These are phyloP conservation scores for Prunus armeniaca DNA, from an alignment of 306 rosid genomes.

Conservation along the genomic window DNA sequence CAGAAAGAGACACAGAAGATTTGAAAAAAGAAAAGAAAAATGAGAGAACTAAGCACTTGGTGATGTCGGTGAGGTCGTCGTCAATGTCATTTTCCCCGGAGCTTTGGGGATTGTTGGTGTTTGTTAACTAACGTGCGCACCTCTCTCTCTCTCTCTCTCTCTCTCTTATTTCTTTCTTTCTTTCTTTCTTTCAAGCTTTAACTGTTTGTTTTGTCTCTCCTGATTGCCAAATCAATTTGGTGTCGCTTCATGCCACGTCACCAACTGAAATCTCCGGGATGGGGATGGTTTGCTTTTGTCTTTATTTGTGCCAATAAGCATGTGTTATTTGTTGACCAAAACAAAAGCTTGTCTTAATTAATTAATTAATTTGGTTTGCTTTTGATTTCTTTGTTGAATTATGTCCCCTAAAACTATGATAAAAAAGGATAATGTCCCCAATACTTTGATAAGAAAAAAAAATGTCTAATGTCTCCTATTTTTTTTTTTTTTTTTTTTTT, in stretches of 20 bases:
- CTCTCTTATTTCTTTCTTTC: conserved; percentile 6
- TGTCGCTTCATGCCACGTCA: conserved; percentile 46
- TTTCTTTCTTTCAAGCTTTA: not conserved
- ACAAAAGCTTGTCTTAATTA: not conserved
- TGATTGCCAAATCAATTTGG: conserved; percentile 7
- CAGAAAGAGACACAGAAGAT: not conserved
- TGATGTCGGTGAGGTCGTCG: conserved; percentile 17
- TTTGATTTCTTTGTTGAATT: no score
- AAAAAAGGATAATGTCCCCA: not conserved
- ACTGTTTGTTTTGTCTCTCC: conserved; percentile 23
- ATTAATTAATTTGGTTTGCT: not conserved
- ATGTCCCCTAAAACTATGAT: not conserved
- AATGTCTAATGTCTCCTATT: not conserved
- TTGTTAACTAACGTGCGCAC: conserved; percentile 39
- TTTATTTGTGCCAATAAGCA: conserved; percentile 7
- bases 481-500: no score
- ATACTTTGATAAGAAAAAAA: not conserved
- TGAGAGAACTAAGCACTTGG: conserved; percentile 9
- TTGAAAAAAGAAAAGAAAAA: not conserved
- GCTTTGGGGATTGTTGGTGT: conserved; percentile 11
- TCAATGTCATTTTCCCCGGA: conserved; percentile 35
- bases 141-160: conserved; percentile 26
- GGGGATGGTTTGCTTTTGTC: conserved; percentile 51
- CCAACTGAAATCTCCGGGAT: conserved; percentile 53
- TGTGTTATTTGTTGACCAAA: not conserved